These are phyloP conservation scores for Lactarius akahatsu DNA, from an alignment of 768 basidiomycete species.

Conservation along the genomic window DNA sequence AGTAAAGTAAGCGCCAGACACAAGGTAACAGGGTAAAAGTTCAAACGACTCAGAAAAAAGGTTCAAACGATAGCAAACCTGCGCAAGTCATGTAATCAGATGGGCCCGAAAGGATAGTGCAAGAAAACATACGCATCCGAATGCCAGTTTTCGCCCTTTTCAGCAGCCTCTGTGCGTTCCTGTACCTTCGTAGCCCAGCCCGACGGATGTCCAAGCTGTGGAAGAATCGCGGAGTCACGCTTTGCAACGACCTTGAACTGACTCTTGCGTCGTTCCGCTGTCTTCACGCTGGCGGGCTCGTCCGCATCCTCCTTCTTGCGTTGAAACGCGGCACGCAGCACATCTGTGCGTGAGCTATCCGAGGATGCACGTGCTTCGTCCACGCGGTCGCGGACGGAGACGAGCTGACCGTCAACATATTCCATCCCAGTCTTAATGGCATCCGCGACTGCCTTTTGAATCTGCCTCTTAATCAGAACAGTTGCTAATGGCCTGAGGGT, in stretches of 20 bases:
- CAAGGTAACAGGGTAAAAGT: background rate
- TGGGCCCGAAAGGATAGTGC: background rate
- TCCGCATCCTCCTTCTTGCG: slow-evolving; percentile 52
- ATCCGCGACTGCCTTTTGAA: slow-evolving; percentile 59
- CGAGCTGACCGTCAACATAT: slow-evolving; percentile 86
- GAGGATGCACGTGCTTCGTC: slow-evolving; percentile 48
- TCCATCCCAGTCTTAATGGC: slow-evolving; percentile 79
- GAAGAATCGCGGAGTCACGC: slow-evolving; percentile 62
- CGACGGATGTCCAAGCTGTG: slow-evolving; percentile 59
- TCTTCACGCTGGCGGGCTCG: slow-evolving; percentile 39
- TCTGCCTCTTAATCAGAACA: slow-evolving; percentile 76
- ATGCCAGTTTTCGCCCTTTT: slow-evolving; percentile 50
- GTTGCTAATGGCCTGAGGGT: slow-evolving; percentile 77
- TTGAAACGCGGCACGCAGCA: slow-evolving; percentile 65
- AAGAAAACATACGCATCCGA: slow-evolving; percentile 45
- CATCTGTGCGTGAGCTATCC: slow-evolving; percentile 44
- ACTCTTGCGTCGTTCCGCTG: slow-evolving; percentile 45
- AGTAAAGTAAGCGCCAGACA: background rate
- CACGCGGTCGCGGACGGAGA: slow-evolving; percentile 76
- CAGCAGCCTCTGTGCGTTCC: slow-evolving; percentile 45
- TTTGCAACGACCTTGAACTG: slow-evolving; percentile 85
- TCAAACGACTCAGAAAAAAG: background rate
- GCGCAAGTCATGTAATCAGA: background rate
- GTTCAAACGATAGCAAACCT: slow-evolving; percentile 20
- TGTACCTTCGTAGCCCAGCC: slow-evolving; percentile 68